Evolutionary conservation across 2,329 filamentous ascomycete species (phyloP).

Genomic region (Penicillium crustosum): DNA sequence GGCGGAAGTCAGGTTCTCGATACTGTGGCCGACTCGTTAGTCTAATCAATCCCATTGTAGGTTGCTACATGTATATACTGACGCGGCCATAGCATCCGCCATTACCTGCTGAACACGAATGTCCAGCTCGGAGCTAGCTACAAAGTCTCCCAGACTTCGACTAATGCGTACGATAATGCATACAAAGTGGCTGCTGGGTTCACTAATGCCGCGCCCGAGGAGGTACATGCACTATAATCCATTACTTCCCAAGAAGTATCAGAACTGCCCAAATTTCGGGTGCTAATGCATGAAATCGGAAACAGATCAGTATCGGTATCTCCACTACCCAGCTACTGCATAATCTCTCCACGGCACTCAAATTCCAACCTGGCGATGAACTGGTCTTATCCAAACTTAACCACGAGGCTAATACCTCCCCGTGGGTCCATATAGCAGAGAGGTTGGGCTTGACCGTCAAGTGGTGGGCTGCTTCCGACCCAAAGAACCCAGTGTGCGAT

Average conservation of each 20-base stretch:
- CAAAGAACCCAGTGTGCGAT: constrained; percentile 59
- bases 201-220: constrained; percentile 65
- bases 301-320: constrained; percentile 54
- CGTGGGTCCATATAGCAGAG: constrained; percentile 69
- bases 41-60: constrained; percentile 3
- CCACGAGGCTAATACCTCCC: constrained; percentile 74
- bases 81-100: constrained; percentile 52
- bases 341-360: constrained; percentile 62
- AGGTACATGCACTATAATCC: constrained; percentile 48
- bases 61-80: not conserved
- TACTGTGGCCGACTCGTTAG: constrained; percentile 65
- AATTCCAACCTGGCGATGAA: constrained; percentile 60
- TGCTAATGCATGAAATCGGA: not conserved
- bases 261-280: not conserved
- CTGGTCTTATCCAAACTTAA: constrained; percentile 71
- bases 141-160: constrained; percentile 59
- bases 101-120: constrained; percentile 67
- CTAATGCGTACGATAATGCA: constrained; percentile 58
- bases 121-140: constrained; percentile 76
- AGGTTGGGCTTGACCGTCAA: constrained; percentile 62
- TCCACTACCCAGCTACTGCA: constrained; percentile 76
- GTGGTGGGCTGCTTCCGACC: constrained; percentile 63
- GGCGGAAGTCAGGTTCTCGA: constrained; percentile 71
- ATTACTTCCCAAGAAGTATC: not conserved
- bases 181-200: constrained; percentile 67